A percentile compares a stretch with the other conserved stretches of the same genome.
phyloP scores from a whole-genome alignment of 805 yeast species.

The Teunomyces funiuensis region DNA sequence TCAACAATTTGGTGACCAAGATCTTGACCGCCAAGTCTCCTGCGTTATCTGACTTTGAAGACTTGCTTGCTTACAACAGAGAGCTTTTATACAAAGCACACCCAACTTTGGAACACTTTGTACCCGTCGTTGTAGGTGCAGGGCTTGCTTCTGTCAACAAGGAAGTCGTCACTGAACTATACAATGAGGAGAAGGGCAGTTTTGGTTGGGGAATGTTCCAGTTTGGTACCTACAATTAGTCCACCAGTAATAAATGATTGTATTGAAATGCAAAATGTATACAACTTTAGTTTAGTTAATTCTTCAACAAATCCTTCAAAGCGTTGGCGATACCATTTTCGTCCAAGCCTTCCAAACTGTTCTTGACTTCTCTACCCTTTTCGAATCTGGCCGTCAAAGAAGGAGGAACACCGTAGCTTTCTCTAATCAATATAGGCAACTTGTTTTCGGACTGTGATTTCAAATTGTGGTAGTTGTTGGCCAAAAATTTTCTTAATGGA shows the following conservation, averaged over 20 bases:
- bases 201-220: conserved; percentile 73
- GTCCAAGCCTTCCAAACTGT: conserved; percentile 47
- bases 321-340: conserved; percentile 45
- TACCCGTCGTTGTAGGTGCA: conserved; percentile 63
- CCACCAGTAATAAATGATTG: not conserved
- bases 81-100: conserved; percentile 53
- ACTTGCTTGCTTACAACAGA: conserved; percentile 28
- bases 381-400: conserved; percentile 72
- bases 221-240: conserved; percentile 25
- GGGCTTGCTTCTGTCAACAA: conserved; percentile 47
- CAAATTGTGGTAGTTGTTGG: conserved; percentile 63
- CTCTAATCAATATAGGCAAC: conserved; percentile 77
- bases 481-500: conserved; percentile 64
- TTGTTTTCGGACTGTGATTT: conserved; percentile 55
- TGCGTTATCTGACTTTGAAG: conserved; percentile 38
- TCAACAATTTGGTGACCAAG: conserved; percentile 46
- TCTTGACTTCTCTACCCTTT: conserved; percentile 51
- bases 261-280: conserved; percentile 1
- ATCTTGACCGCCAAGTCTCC: conserved; percentile 32
- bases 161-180: conserved; percentile 42
- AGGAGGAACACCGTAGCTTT: conserved; percentile 71
- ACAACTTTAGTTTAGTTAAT: conserved; percentile 7
- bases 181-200: conserved; percentile 43
- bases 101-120: conserved; percentile 75
- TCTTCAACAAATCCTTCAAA: conserved; percentile 38